A percentile compares a stretch with the other conserved stretches of the same genome.
Evolutionary conservation across 495 filamentous ascomycete genomes (phyloP).

Genomic region (Trichoderma orchidacearum): DNA sequence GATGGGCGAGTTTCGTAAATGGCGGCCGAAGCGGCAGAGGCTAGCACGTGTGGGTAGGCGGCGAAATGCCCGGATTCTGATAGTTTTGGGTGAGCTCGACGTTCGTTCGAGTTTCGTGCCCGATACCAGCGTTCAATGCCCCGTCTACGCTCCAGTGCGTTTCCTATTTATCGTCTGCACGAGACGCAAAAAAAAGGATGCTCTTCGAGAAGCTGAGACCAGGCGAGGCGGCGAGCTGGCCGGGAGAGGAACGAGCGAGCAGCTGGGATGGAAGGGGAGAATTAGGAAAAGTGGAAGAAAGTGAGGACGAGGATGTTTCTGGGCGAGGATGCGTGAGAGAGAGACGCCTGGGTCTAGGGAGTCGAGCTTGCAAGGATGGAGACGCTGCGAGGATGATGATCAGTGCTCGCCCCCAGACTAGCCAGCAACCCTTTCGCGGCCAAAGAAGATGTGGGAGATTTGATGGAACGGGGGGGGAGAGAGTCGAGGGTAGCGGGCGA

Average conservation of each 20-base stretch:
- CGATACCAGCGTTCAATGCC: no score
- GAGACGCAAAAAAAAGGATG: no score
- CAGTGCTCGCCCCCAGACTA: conserved; percentile 1
- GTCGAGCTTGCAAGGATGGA: background rate
- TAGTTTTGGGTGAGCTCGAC: background rate
- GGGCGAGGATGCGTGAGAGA: background rate
- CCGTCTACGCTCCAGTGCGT: no score
- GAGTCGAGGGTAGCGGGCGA: background rate
- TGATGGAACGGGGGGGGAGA: conserved; percentile 1
- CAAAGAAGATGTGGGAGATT: background rate
- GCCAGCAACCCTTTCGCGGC: no score
- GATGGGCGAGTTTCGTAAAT: background rate
- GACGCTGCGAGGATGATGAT: background rate
- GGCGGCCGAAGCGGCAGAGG: no score
- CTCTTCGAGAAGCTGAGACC: no score
- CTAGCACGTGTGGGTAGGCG: background rate
- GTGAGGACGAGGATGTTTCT: background rate
- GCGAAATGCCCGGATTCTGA: background rate
- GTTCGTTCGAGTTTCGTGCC: background rate
- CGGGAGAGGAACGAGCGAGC: no score
- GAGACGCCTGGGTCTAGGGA: background rate
- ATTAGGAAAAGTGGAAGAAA: background rate
- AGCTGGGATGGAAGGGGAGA: background rate
- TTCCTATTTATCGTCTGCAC: no score
- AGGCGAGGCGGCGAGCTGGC: no score